Conservation (phyloP, 2,329 filamentous ascomycete species). For the Aureobasidium zeae region DNA sequence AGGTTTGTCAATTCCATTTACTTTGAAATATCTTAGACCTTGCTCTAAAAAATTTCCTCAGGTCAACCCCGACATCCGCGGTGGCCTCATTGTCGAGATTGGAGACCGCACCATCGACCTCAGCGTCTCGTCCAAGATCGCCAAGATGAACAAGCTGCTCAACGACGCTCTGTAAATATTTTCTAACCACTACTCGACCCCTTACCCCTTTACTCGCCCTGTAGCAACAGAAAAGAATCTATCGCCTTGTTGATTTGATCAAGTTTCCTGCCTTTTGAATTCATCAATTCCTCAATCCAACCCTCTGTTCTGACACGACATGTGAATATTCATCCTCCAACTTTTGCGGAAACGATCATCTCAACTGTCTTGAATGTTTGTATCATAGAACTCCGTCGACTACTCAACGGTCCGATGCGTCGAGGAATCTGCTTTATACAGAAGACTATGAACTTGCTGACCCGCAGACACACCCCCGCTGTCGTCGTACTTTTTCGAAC, state of each 20-base stretch:
- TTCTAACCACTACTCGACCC: constrained; percentile 4
- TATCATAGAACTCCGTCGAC: too few relatives aligned
- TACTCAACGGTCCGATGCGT: too few relatives aligned
- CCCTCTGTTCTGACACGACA: too few relatives aligned
- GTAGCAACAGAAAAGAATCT: constrained; percentile 16
- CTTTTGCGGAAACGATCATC: too few relatives aligned
- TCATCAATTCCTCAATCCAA: too few relatives aligned
- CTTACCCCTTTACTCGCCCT: constrained; percentile 8
- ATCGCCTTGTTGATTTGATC: constrained; percentile 11
- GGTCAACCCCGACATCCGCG: constrained; percentile 91
- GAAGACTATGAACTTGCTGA: too few relatives aligned
- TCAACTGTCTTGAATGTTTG: too few relatives aligned
- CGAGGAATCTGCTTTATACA: too few relatives aligned
- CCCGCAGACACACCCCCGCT: too few relatives aligned
- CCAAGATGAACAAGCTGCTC: constrained; percentile 99
- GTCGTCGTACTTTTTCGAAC: too few relatives aligned
- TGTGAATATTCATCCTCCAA: too few relatives aligned
- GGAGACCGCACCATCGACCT: constrained; percentile 98
- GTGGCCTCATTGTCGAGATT: constrained; percentile 90
- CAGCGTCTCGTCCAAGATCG: constrained; percentile 86
- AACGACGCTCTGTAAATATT: constrained; percentile 84
- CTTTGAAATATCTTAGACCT: background rate
- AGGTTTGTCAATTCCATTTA: constrained; percentile 58
- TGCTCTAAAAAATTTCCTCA: constrained; percentile 29
- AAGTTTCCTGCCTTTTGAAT: too few relatives aligned